Percentiles rank a stretch among this genome's conserved stretches.
Evolutionary conservation across 179 eudicot genomes (phyloP).

Genomic region (Drosera spatulata): DNA sequence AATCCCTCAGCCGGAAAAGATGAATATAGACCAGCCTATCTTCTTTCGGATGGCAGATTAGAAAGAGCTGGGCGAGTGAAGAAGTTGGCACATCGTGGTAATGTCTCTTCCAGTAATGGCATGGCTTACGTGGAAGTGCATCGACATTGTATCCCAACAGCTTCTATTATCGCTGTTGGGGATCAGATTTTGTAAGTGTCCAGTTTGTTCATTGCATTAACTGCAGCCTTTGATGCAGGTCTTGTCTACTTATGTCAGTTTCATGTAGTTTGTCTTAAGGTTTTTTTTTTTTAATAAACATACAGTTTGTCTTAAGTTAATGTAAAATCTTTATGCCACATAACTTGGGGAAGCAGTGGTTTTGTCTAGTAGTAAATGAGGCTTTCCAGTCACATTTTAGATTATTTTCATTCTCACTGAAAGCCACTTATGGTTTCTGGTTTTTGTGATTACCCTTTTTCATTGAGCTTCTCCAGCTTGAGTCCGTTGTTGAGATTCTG

Average conservation of each 20-base stretch:
- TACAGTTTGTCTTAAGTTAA: too few species aligned
- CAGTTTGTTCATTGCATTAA: constrained; percentile 9
- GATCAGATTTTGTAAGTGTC: constrained; percentile 81
- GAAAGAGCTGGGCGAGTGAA: constrained; percentile 94
- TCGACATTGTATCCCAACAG: constrained; percentile 41
- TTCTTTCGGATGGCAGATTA: constrained; percentile 87
- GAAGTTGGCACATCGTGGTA: constrained; percentile 29
- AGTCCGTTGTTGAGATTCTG: constrained; percentile 11
- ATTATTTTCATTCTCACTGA: background rate
- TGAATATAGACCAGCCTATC: constrained; percentile 71
- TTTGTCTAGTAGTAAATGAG: too few species aligned
- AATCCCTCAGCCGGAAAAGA: constrained; percentile 29
- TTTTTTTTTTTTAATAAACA: too few species aligned
- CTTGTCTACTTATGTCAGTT: too few species aligned
- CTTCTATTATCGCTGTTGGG: constrained; percentile 82
- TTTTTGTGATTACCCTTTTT: background rate
- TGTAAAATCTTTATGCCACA: too few species aligned
- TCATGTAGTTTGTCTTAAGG: too few species aligned
- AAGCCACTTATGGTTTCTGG: background rate
- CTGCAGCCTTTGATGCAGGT: background rate
- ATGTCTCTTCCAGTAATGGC: constrained; percentile 45
- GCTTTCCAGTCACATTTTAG: too few species aligned
- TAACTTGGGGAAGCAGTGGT: too few species aligned
- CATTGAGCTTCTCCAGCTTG: background rate
- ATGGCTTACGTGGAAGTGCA: constrained; percentile 19